Evolutionary conservation across 352 stramenopile genomes (phyloP), one percentile per base, ranked within the genome.

Genomic region (Phytopythium mirpurense): DNA sequence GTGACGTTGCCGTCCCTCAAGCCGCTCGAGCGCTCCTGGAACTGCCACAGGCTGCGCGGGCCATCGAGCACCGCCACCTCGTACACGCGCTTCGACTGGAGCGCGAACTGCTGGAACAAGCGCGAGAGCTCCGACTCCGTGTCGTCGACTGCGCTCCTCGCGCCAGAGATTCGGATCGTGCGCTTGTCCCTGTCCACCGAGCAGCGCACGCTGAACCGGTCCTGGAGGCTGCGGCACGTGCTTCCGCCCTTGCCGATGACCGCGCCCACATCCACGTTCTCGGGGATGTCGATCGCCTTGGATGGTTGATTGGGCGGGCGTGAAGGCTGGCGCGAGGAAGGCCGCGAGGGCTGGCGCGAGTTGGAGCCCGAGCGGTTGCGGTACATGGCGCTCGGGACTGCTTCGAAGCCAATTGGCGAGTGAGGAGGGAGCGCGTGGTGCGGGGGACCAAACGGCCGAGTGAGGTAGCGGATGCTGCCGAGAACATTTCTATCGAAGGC

Each of bases 201-300:
- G 44, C 64, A 74, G 15, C 46, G 57, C 24, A 80, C 64, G 3
- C 54, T 51, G 32, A 72, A 51, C 11, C 67, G 65, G 0, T 59
- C 48, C 34, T 36, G 54, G 12, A 80, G 36, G 5, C 46, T 53
- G 35, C 72, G 76, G 43, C 66, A 72, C 35, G 65, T 62, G 57
- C 64, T 71, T 0, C 67, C 70, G 3, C 62, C 52, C 37, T 68
- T 74, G 21, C 67, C 70, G 36, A 80, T 80, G 32, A 80, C 65
- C 48, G 56, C 65, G 5, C 70, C 70, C 7, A 77, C 56, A n/a
- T 59, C 56, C 7, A 80, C 57, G 35, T 68, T 48, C 8, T 64
- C 41, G 0, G 70, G 65, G n/a, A 80, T 77, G 0, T 35, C 19
- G 27, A 79, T 12, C 23, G 49, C 12, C 31, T 71, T n/a, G n/a